Percentiles rank a stretch among this genome's conserved stretches.
phyloP scores from a whole-genome alignment of 257 asterid species.

The Solanum pennellii region DNA sequence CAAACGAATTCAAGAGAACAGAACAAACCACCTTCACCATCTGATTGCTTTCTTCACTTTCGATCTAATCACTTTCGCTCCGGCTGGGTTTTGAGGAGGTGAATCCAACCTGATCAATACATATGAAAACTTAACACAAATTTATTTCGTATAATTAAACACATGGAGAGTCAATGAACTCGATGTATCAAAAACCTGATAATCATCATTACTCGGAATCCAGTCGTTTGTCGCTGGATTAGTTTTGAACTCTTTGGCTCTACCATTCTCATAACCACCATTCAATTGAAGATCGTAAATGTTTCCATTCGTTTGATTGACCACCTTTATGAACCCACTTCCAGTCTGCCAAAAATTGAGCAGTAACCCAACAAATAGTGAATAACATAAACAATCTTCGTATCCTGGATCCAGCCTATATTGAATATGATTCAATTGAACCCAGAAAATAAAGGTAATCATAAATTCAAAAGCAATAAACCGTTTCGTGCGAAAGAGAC shows the following conservation, averaged over 20 bases:
- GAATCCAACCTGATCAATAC: slow-evolving; percentile 6
- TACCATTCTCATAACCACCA: not conserved
- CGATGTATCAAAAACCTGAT: slow-evolving; percentile 9
- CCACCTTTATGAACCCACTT: slow-evolving; percentile 29
- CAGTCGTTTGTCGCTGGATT: slow-evolving; percentile 40
- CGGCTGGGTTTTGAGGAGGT: slow-evolving; percentile 27
- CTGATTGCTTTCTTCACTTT: not conserved
- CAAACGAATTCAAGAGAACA: not conserved
- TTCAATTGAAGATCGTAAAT: slow-evolving; percentile 7
- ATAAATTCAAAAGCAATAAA: not conserved
- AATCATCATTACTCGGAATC: slow-evolving; percentile 21
- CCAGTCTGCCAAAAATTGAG: slow-evolving; percentile 23
- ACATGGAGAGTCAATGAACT: not conserved
- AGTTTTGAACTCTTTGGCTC: slow-evolving; percentile 9
- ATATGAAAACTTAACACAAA: not conserved
- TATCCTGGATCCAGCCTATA: not conserved
- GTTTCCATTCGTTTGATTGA: not conserved
- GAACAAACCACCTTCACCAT: not conserved
- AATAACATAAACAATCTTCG: not conserved
- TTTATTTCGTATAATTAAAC: not conserved
- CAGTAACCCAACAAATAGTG: not conserved
- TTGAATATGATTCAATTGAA: not conserved
- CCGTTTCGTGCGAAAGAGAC: not conserved
- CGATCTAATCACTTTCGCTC: slow-evolving; percentile 23
- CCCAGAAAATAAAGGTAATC: not conserved